Conservation (phyloP, 768 basidiomycete genomes). For the Heimioporus sp. region DNA sequence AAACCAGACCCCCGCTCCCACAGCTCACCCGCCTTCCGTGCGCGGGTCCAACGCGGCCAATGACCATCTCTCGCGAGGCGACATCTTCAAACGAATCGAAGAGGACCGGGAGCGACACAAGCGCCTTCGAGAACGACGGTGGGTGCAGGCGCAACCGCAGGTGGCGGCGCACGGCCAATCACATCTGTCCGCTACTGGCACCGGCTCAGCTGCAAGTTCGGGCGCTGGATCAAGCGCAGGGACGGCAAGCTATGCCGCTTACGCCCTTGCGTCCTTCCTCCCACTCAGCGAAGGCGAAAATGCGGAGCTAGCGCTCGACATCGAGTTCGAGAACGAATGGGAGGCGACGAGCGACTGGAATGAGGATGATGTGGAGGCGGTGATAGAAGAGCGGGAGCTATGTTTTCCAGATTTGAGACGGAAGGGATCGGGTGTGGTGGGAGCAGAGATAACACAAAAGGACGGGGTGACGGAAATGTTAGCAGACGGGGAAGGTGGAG, state of each 20-base stretch:
- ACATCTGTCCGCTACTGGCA: not conserved
- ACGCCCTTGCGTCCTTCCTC: constrained; percentile 22
- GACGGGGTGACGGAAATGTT: not conserved
- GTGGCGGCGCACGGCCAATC: not conserved
- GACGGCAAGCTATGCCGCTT: constrained; percentile 2
- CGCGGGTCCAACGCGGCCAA: constrained; percentile 7
- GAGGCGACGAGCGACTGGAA: constrained; percentile 90
- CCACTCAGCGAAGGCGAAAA: constrained; percentile 43
- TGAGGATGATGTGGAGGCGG: constrained; percentile 81
- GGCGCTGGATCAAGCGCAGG: too few relatives aligned
- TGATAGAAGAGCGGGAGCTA: constrained; percentile 63
- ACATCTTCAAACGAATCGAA: constrained; percentile 84
- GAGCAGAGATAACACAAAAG: not conserved
- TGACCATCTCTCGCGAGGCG: constrained; percentile 50
- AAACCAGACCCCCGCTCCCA: constrained; percentile 2
- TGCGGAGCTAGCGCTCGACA: constrained; percentile 60
- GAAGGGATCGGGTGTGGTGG: not conserved
- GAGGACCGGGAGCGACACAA: constrained; percentile 93
- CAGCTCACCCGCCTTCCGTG: constrained; percentile 9
- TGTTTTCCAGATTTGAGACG: constrained; percentile 52
- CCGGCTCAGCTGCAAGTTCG: too few relatives aligned
- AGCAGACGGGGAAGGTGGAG: constrained; percentile 40
- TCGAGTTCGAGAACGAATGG: constrained; percentile 90
- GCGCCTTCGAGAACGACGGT: constrained; percentile 83
- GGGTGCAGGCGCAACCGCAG: constrained; percentile 79